Percentiles rank a stretch among this genome's conserved stretches.
These are phyloP conservation scores for Alternaria infectoria DNA, from an alignment of 2,329 filamentous ascomycete genomes.

Conservation along the genomic window DNA sequence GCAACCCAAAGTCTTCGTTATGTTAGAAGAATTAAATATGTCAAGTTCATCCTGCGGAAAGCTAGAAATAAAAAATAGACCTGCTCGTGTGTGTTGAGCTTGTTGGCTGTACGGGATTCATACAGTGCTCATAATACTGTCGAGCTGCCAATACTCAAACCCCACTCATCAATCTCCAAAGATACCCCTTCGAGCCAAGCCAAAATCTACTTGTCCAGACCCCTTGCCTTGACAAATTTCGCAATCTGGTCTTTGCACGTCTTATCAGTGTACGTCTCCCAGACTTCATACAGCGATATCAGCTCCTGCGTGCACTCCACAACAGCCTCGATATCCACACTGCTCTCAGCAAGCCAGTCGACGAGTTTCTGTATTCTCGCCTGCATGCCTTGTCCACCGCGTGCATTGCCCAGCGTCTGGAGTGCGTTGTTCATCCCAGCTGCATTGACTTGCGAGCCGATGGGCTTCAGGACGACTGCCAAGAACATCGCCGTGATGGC, in stretches of 20 bases:
- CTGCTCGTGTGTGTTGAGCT: background rate
- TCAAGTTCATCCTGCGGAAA: background rate
- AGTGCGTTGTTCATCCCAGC: constrained; percentile 49
- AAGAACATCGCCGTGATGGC: constrained; percentile 87
- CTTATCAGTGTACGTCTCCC: constrained; percentile 71
- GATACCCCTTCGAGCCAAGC: constrained; percentile 2
- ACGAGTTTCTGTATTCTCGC: constrained; percentile 71
- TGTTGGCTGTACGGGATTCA: background rate
- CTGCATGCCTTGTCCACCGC: constrained; percentile 48
- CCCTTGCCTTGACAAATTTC: constrained; percentile 66
- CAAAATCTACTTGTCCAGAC: constrained; percentile 59
- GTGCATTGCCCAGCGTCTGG: constrained; percentile 45
- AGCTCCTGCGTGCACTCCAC: constrained; percentile 92
- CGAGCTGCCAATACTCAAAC: background rate
- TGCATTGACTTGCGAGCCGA: constrained; percentile 55
- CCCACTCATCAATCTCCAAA: background rate
- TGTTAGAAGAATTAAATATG: background rate
- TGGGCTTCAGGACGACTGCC: constrained; percentile 79
- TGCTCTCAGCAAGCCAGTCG: constrained; percentile 84
- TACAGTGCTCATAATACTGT: background rate
- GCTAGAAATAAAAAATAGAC: background rate
- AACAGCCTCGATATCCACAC: constrained; percentile 81
- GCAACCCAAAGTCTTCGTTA: background rate
- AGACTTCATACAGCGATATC: constrained; percentile 83
- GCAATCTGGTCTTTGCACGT: constrained; percentile 68